Evolutionary conservation across 306 rosid species (phyloP).

Genomic region (Ceratonia siliqua): DNA sequence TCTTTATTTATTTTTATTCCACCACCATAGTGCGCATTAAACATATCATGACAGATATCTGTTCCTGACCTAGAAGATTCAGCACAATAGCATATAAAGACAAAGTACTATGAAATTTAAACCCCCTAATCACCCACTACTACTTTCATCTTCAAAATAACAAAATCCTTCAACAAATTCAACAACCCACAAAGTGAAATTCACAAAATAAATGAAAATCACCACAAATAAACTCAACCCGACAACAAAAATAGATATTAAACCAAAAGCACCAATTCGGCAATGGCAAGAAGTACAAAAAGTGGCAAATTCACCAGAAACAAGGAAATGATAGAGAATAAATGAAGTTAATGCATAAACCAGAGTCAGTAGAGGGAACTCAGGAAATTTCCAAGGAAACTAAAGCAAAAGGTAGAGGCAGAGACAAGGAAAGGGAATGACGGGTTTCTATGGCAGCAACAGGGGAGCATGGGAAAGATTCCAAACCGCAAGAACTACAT

Average conservation of each 20-base stretch:
- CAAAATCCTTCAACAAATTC: background rate
- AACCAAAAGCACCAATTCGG: background rate
- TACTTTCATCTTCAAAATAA: background rate
- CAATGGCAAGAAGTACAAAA: background rate
- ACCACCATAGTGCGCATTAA: background rate
- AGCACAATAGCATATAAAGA: background rate
- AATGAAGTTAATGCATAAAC: conserved; percentile 35
- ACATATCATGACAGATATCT: background rate
- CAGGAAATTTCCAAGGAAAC: background rate
- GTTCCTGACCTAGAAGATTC: background rate
- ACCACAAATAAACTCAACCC: background rate
- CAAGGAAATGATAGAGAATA: background rate
- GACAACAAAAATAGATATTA: background rate
- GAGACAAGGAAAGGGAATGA: background rate
- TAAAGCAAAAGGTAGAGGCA: background rate
- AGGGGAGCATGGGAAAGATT: background rate
- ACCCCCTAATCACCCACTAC: background rate
- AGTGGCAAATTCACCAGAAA: conserved; percentile 6
- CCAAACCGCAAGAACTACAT: too few relatives aligned
- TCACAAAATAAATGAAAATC: conserved; percentile 12
- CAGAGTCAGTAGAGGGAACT: conserved; percentile 37
- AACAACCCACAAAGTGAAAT: conserved; percentile 28
- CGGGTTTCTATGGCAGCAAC: background rate
- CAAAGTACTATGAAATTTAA: background rate
- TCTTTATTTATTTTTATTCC: background rate